These are phyloP conservation scores for Trichoderma polysporum DNA, from an alignment of 2,329 filamentous ascomycete genomes.

Conservation along the genomic window DNA sequence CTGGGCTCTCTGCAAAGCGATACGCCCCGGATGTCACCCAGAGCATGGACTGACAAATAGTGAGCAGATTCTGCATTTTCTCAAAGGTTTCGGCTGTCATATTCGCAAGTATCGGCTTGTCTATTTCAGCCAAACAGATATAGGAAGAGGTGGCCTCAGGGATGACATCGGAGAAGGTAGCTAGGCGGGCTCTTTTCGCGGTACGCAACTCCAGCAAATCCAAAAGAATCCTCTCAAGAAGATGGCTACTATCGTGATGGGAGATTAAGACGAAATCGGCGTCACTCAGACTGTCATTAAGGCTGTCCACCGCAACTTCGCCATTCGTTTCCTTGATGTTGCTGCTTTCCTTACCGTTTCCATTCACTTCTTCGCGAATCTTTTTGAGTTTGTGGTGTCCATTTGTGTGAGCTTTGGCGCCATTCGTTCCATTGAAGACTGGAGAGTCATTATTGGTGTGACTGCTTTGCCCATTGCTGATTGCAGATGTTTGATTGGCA, in stretches of 20 bases:
- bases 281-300: conserved; percentile 13
- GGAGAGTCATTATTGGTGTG: background rate
- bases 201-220: conserved; percentile 28
- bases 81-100: conserved; percentile 41
- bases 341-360: background rate
- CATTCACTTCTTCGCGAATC: background rate
- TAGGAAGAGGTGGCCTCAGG: conserved; percentile 27
- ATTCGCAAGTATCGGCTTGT: conserved; percentile 43
- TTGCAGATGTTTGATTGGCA: background rate
- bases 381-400: background rate
- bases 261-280: conserved; percentile 29
- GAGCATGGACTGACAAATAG: conserved; percentile 37
- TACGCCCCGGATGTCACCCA: conserved; percentile 45
- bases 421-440: background rate
- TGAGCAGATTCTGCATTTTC: conserved; percentile 37
- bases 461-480: conserved; percentile 15
- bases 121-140: conserved; percentile 46
- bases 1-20: conserved; percentile 36
- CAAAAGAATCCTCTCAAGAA: conserved; percentile 25
- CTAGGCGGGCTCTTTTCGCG: conserved; percentile 24
- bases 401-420: background rate
- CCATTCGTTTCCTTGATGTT: background rate
- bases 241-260: conserved; percentile 23
- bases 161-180: conserved; percentile 24
- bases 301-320: background rate